phyloP scores from a whole-genome alignment of 768 basidiomycete species.

The Psilocybe tampanensis region DNA sequence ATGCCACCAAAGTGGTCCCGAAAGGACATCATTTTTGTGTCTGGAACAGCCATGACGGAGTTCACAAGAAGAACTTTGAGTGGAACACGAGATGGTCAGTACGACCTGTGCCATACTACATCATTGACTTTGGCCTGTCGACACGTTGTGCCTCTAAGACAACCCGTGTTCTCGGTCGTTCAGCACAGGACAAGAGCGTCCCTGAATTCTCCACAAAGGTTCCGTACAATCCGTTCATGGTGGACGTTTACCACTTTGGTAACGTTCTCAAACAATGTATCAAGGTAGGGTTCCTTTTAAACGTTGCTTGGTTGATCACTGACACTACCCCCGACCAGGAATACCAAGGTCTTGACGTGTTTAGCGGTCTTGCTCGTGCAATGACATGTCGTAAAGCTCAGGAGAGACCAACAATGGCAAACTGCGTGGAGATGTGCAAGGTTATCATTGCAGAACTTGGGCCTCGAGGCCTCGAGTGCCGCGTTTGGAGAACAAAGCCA shows the following conservation, averaged over 20 bases:
- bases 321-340: background rate
- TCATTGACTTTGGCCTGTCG: slow-evolving; percentile 31
- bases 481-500: background rate
- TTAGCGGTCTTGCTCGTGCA: background rate
- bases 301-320: background rate
- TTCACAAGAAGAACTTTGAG: background rate
- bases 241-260: slow-evolving; percentile 32
- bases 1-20: slow-evolving; percentile 15
- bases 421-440: background rate
- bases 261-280: slow-evolving; percentile 12
- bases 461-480: background rate
- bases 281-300: background rate
- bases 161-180: slow-evolving; percentile 1
- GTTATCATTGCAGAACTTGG: background rate
- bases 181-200: slow-evolving; percentile 26
- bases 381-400: background rate
- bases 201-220: slow-evolving; percentile 25
- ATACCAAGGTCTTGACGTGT: slow-evolving; percentile 1
- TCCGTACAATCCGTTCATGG: slow-evolving; percentile 27
- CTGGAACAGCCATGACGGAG: background rate
- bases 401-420: background rate
- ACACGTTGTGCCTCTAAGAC: background rate
- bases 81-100: slow-evolving; percentile 21
- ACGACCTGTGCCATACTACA: slow-evolving; percentile 25
- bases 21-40: slow-evolving; percentile 10